These are phyloP conservation scores for Syzygium syzygioides DNA, from an alignment of 441 rosid genomes.

Conservation along the genomic window DNA sequence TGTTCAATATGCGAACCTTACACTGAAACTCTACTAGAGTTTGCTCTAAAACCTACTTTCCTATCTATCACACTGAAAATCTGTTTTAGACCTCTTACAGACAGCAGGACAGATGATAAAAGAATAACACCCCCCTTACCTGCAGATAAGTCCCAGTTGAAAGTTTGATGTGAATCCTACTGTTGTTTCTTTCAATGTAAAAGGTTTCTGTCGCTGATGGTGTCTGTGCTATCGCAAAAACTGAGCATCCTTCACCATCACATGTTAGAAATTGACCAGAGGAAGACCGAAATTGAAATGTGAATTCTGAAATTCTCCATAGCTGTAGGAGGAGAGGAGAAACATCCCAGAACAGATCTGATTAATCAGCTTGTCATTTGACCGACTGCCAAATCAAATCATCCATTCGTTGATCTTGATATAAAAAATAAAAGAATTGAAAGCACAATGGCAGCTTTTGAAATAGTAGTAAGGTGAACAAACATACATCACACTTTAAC, in stretches of 20 bases:
- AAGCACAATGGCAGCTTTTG: not conserved
- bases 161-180: slow-evolving; percentile 46
- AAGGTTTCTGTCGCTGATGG: slow-evolving; percentile 42
- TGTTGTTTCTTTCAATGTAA: slow-evolving; percentile 41
- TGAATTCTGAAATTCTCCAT: slow-evolving; percentile 56
- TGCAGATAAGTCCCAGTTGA: slow-evolving; percentile 50
- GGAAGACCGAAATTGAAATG: slow-evolving; percentile 47
- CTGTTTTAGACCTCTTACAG: not conserved
- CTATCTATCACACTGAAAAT: not conserved
- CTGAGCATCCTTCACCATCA: slow-evolving; percentile 40
- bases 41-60: not conserved
- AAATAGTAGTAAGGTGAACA: not conserved
- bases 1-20: not conserved
- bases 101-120: not conserved
- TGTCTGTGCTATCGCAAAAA: slow-evolving; percentile 43
- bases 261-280: slow-evolving; percentile 65
- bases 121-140: slow-evolving; percentile 21
- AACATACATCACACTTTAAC: not conserved
- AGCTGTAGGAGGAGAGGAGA: slow-evolving; percentile 31
- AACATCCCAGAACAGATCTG: not conserved
- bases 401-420: not conserved
- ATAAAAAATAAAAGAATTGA: not conserved
- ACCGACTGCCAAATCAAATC: not conserved
- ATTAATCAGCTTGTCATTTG: not conserved
- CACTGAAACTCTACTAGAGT: not conserved